Evolutionary conservation across 139 green algal genomes (phyloP), one percentile per base, ranked within the genome.

Genomic region (Chlamydomonas sp.): DNA sequence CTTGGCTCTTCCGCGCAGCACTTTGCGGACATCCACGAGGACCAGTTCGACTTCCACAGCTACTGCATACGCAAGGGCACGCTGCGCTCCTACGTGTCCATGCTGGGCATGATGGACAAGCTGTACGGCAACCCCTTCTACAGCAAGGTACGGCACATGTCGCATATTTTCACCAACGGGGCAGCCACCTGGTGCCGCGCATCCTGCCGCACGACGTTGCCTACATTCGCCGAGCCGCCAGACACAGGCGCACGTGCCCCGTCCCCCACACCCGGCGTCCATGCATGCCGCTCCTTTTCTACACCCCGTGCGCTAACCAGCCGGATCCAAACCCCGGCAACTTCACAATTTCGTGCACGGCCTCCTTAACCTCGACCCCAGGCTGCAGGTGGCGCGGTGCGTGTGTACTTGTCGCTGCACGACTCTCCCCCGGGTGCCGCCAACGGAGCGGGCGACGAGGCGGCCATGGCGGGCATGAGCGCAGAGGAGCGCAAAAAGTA

Each of bases 41-140:
- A 99, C 93, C 97, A 99, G 93, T 99, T 99, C 79, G 98, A 99
- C 93, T 99, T 99, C 92, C 98, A 99, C 94, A 88, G 79, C 67
- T 99, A 99, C 94, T 99, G 98, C 94, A 62, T 99, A 63, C 93
- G 98, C 79, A 99, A 99, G 93, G 96, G 97, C 93, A 99, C 98
- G 63, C 94, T 99, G 92, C 93, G 98, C 4, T 86, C 94, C 1
- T 99, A 99, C 90, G 87, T 99, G 17, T 90, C 95, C 20, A 96
- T 98, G 92, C 93, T 99, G 79, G 87, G 93, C 69, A 95, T 98
- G 91, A 95, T 97, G 91, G 97, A 99, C 88, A 59, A 80, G 16
- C 89, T 99, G 59, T 95, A 97, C 86, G 80, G 89, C 69, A 90
- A 97, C 84, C 60, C 81, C 18, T 97, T 91, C 87, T 98, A 94